Evolutionary conservation across 1,139 yeast species (phyloP), one percentile per base, ranked within the genome.

Genomic region (Yamadazyma blattariae): DNA sequence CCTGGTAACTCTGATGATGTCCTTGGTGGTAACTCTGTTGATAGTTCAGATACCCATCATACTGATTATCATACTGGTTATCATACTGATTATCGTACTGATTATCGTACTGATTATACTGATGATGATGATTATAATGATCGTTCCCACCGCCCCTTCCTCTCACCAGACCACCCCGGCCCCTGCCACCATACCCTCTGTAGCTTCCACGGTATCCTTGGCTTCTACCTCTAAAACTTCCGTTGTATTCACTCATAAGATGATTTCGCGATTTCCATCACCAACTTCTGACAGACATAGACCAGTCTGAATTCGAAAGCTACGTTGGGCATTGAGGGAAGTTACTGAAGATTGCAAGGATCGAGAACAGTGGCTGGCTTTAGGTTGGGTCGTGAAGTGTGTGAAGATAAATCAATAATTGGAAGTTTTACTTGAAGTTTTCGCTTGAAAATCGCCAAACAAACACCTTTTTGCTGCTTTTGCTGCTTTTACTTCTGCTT

Each of bases 81-180:
- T n/a, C 28, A 16, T 26, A 17, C n/a, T 13, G 20, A 5, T 13
- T 5, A 12, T 13, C 10, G 18, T 15, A 4, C 19, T 17, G 7
- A 17, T 17, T 39, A 22, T 44, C 47, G 36, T 59, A 48, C 34
- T 17, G 17, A n/a, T 26, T n/a, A n/a, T n/a, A n/a, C n/a, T n/a
- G n/a, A n/a, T 32, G 21, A 12, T 21, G n/a, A 9, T 12, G 17
- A 20, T 20, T 8, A 9, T 18, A 30, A 9, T 23, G 34, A 27
- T 25, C 12, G 4, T 14, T 16, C 11, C 34, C 34, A 22, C 25
- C 27, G 17, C 17, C 12, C 34, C 25, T 7, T 20, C 24, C 29
- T 19, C 29, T 17, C 4, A 20, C 29, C 46, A 17, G 5, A 14
- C 60, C 62, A 37, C 64, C 64, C 46, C 57, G 47, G 29, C 57